Evolutionary conservation across 768 basidiomycete species (phyloP).

Genomic region (Lentinula detonsa): DNA sequence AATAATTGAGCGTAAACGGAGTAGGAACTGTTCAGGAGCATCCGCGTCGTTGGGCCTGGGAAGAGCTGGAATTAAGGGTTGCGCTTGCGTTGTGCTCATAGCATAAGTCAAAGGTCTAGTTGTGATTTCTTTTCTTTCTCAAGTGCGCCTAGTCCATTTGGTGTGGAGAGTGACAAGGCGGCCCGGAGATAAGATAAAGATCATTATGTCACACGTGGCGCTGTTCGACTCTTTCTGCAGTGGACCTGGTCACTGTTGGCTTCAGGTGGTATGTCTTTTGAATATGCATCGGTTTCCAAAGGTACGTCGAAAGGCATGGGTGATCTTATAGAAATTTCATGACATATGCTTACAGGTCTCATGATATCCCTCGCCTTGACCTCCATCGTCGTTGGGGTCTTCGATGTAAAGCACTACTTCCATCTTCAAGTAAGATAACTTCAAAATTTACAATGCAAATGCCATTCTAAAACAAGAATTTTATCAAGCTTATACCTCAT

Average conservation of each 20-base stretch:
- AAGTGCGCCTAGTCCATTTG: neutral
- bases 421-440: conserved; percentile 62
- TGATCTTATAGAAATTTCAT: neutral
- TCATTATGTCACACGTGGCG: no score
- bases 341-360: conserved; percentile 42
- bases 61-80: neutral
- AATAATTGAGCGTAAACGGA: neutral
- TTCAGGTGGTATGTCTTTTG: conserved; percentile 59
- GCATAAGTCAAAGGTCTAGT: neutral
- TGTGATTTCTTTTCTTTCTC: no score
- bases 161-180: neutral
- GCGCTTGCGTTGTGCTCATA: neutral
- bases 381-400: conserved; percentile 70
- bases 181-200: no score
- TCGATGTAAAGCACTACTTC: conserved; percentile 85
- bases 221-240: no score
- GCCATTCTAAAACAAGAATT: conserved; percentile 10
- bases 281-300: conserved; percentile 81
- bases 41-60: neutral
- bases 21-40: neutral
- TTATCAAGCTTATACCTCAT: conserved; percentile 70
- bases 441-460: conserved; percentile 4
- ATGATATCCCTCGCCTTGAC: conserved; percentile 68
- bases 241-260: no score
- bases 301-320: conserved; percentile 31